phyloP scores from a whole-genome alignment of 208 protist species.

The Crithidia expoeki region DNA sequence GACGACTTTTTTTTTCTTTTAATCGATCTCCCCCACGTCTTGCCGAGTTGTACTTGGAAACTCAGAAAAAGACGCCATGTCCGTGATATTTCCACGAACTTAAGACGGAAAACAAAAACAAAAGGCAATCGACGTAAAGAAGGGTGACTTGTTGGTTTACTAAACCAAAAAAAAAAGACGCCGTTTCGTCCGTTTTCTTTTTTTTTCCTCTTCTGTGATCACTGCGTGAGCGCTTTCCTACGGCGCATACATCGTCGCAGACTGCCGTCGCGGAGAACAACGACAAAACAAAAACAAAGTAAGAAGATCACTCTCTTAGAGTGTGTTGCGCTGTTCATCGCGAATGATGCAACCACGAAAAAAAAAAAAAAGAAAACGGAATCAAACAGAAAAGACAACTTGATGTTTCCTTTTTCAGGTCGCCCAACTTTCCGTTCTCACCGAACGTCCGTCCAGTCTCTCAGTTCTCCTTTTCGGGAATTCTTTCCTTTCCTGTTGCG shows the following conservation, averaged over 20 bases:
- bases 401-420: too few species aligned
- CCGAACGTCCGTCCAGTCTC: conserved; percentile 8
- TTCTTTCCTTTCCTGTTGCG: too few species aligned
- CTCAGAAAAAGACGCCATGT: conserved; percentile 9
- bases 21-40: background rate
- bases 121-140: background rate
- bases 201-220: background rate
- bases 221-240: background rate
- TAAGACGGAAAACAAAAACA: background rate
- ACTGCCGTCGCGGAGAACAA: background rate
- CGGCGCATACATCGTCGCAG: background rate
- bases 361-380: too few species aligned
- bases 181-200: background rate
- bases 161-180: background rate
- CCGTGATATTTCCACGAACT: background rate
- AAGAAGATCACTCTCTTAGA: background rate
- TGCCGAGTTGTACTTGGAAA: conserved; percentile 17
- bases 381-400: too few species aligned
- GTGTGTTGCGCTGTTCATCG: background rate
- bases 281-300: background rate
- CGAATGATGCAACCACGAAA: background rate
- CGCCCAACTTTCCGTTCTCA: conserved; percentile 9
- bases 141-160: too few species aligned
- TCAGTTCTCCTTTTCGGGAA: background rate
- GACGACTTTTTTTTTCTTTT: background rate